Conservation (phyloP, 2,329 filamentous ascomycete genomes). For the Ustulina deusta region DNA sequence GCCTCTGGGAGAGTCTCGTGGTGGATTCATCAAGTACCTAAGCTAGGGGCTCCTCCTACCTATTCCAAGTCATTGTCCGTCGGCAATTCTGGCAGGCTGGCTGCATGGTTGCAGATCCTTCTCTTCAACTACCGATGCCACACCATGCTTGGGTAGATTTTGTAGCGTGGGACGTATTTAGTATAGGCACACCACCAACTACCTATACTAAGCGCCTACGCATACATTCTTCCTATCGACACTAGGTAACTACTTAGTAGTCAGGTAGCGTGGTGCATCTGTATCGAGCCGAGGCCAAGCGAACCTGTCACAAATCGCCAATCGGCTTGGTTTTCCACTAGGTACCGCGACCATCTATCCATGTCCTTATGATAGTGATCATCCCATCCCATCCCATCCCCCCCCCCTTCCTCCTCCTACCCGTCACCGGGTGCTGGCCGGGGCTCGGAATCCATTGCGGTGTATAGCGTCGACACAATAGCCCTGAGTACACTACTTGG, state of each 20-base stretch:
- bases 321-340: constrained; percentile 26
- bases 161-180: too few relatives aligned
- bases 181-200: too few relatives aligned
- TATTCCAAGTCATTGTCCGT: not conserved
- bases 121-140: constrained; percentile 35
- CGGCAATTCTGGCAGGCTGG: constrained; percentile 15
- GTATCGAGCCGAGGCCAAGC: constrained; percentile 1
- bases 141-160: constrained; percentile 3
- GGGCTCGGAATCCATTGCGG: constrained; percentile 17
- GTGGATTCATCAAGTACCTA: too few relatives aligned
- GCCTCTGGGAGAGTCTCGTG: not conserved
- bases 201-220: too few relatives aligned
- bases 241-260: not conserved
- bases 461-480: not conserved
- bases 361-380: not conserved
- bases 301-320: constrained; percentile 8
- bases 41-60: not conserved
- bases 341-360: not conserved
- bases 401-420: too few relatives aligned
- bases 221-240: not conserved
- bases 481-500: too few relatives aligned
- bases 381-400: constrained; percentile 4
- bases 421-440: constrained; percentile 5
- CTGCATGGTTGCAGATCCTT: constrained; percentile 36
- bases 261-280: not conserved